Evolutionary conservation across 768 basidiomycete species (phyloP), one percentile per base, ranked within the genome.

Genomic region (Rhodotorula paludigena): DNA sequence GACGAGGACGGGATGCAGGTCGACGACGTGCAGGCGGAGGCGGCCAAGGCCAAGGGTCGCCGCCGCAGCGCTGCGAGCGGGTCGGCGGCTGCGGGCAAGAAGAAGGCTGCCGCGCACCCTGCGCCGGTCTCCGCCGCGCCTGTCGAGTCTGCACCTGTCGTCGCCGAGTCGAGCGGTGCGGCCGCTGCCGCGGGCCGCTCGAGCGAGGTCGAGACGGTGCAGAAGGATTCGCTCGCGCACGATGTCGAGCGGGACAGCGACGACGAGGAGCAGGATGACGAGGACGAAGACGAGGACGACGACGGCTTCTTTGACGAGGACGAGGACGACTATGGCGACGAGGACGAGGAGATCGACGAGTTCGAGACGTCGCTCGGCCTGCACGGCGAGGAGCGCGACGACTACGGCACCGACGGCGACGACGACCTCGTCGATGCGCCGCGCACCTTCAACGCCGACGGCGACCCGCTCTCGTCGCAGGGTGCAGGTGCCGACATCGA

Each of bases 341-440:
- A 68, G 45, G 66, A 68, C 32, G 71, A 72, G 39, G 65, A 67
- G 51, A 63, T 64, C 36, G 66, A 68, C 23, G 70, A 67, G 59
- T 67, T 56, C 57, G 63, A 68, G 44, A 61, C 57, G 12, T 59
- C 60, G 36, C 63, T 63, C 51, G 64, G 69, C 25, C 16, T 63
- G 25, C 51, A 65, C 48, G 71, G 64, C 33, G 66, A 64, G 32
- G 63, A 68, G n/a, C 48, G 60, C 38, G 63, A 66, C 57, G 64
- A 57, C 20, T 72, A 67, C 63, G 38, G 28, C 25, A 44, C 57
- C 9, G 67, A 60, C 28, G 71, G 48, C 5, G 45, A 59, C 14
- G 70, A 67, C 33, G 35, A 32, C 8, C 14, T 60, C 11, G 25
- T 36, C n/a, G 30, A 30, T 10, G 56, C 66, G 16, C 66, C 71